These are phyloP conservation scores for Eutrema japonicum DNA, from an alignment of 345 rosid species.

Conservation along the genomic window DNA sequence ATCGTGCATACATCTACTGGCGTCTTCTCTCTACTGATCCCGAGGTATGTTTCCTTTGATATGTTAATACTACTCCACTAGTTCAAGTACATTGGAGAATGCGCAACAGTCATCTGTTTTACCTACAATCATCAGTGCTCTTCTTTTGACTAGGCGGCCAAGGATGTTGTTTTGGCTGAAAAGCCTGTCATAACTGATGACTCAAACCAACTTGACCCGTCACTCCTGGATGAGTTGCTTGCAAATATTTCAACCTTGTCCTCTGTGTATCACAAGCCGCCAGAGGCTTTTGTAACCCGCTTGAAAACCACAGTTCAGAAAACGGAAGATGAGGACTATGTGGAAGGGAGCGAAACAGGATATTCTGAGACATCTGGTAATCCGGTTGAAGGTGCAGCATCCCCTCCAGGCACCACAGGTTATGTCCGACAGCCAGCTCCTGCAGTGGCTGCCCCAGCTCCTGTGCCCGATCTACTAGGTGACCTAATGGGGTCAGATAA, in stretches of 20 bases:
- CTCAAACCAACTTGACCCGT: constrained; percentile 86
- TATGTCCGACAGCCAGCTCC: constrained; percentile 53
- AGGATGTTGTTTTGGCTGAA: constrained; percentile 96
- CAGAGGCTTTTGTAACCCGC: constrained; percentile 89
- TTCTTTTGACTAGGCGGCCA: constrained; percentile 74
- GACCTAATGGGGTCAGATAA: constrained; percentile 75
- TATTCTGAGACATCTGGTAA: constrained; percentile 67
- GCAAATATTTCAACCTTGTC: constrained; percentile 92
- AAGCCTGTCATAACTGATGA: constrained; percentile 95
- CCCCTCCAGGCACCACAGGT: constrained; percentile 60
- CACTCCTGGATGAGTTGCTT: constrained; percentile 96
- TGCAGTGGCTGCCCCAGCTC: constrained; percentile 53
- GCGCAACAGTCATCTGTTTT: constrained; percentile 32
- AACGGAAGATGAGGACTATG: constrained; percentile 88
- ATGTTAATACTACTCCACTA: constrained; percentile 27
- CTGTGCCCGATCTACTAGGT: constrained; percentile 87
- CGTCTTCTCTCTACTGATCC: constrained; percentile 95
- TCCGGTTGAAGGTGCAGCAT: constrained; percentile 55
- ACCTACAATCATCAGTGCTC: constrained; percentile 25
- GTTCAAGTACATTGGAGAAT: constrained; percentile 1
- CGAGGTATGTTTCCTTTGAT: constrained; percentile 58
- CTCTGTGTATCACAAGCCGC: constrained; percentile 95
- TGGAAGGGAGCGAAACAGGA: constrained; percentile 69
- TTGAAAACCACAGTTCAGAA: constrained; percentile 69
- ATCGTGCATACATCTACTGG: constrained; percentile 97